Evolutionary conservation across 2,329 filamentous ascomycete species (phyloP).

Genomic region (Didymella segeticola): DNA sequence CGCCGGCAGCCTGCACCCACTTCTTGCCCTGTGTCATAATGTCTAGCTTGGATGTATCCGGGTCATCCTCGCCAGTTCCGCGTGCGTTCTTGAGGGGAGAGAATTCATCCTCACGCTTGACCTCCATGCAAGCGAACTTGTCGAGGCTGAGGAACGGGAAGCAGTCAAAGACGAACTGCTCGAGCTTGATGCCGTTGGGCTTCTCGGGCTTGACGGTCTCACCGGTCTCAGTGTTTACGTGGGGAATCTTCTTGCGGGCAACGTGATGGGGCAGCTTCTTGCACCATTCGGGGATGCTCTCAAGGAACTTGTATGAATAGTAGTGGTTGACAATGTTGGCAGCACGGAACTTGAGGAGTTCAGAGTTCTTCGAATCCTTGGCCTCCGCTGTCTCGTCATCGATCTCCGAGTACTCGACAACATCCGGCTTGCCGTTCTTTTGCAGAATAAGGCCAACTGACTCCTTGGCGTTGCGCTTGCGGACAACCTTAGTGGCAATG

Average conservation of each 20-base stretch:
- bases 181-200: constrained; percentile 97
- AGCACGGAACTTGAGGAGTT: constrained; percentile 91
- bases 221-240: constrained; percentile 76
- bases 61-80: constrained; percentile 86
- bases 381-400: constrained; percentile 87
- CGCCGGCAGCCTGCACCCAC: constrained; percentile 83
- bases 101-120: constrained; percentile 96
- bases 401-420: constrained; percentile 99
- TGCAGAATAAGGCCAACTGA: constrained; percentile 92
- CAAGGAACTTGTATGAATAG: constrained; percentile 93
- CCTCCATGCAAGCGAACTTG: constrained; percentile 95
- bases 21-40: constrained; percentile 89
- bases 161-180: constrained; percentile 99
- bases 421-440: constrained; percentile 95
- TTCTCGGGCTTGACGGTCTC: constrained; percentile 88
- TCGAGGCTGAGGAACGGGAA: constrained; percentile 86
- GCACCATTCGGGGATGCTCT: constrained; percentile 86
- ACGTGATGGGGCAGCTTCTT: constrained; percentile 92
- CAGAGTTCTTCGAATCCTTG: constrained; percentile 78
- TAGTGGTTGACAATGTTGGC: constrained; percentile 99
- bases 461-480: constrained; percentile 95
- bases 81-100: constrained; percentile 92
- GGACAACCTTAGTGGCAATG: constrained; percentile 98
- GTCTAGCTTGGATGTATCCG: constrained; percentile 88
- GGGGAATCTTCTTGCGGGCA: constrained; percentile 97